These are phyloP conservation scores for Opeltia flavorubescens DNA, from an alignment of 495 filamentous ascomycete genomes.

Conservation along the genomic window DNA sequence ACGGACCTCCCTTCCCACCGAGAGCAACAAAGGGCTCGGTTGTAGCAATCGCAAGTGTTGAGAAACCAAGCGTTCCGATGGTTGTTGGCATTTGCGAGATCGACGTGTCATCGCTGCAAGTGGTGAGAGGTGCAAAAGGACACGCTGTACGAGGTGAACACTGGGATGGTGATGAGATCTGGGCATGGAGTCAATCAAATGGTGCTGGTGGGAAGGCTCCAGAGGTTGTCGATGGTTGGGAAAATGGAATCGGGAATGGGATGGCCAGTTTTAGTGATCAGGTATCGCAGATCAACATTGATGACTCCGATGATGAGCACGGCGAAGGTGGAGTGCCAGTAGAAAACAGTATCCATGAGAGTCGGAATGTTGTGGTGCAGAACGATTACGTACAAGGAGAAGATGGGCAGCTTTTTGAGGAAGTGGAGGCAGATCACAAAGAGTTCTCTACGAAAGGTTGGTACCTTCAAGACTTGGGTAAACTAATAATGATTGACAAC, in stretches of 20 bases:
- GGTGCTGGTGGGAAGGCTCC: constrained; percentile 37
- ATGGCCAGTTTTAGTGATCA: constrained; percentile 7
- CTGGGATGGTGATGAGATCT: constrained; percentile 64
- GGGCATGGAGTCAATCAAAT: constrained; percentile 46
- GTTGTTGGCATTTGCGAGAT: constrained; percentile 56
- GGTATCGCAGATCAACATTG: constrained; percentile 13
- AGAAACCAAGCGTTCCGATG: constrained; percentile 45
- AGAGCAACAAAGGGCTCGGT: constrained; percentile 46
- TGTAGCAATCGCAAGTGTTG: constrained; percentile 51
- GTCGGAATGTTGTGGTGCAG: constrained; percentile 5
- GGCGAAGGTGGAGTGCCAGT: constrained; percentile 29
- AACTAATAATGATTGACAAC: constrained; percentile 6
- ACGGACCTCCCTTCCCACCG: constrained; percentile 53
- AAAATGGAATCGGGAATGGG: constrained; percentile 18
- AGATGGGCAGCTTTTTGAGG: constrained; percentile 15
- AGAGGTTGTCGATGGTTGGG: constrained; percentile 35
- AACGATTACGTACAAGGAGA: constrained; percentile 21
- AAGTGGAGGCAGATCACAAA: constrained; percentile 25
- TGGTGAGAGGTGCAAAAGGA: constrained; percentile 51
- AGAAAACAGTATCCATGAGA: constrained; percentile 17
- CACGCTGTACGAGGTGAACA: constrained; percentile 54
- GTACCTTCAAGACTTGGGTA: not conserved
- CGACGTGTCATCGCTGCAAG: constrained; percentile 41
- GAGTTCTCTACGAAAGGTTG: constrained; percentile 44
- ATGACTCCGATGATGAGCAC: constrained; percentile 26